Evolutionary conservation across 352 stramenopile species (phyloP), one percentile per base, ranked within the genome.

Genomic region (Pythium phragmiticola): DNA sequence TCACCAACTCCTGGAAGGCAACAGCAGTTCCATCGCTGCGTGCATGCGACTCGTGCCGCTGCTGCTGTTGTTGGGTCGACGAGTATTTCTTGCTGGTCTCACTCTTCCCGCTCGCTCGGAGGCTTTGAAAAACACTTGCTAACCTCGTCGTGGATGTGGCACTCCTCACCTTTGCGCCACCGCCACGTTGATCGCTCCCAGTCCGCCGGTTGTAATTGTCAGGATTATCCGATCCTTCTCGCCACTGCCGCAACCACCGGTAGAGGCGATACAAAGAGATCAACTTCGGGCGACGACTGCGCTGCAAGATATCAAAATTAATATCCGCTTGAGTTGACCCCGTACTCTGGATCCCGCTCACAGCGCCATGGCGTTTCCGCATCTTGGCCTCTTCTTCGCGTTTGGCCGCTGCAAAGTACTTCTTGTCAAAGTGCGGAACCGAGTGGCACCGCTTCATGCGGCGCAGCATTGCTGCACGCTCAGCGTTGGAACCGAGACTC

Each of bases 271-370:
- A 77, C 0, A 88, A 60, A 0, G 67, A 53, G 0, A 75, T 77
- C 30, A 84, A 78, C 19, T 88, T 73, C 0, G 76, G 78, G 0
- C 74, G 73, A 33, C 84, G 73, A 21, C 66, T 85, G 0, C 71
- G 68, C 47, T 89, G 77, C 4, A 90, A 61, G 3, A 84, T 74
- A 43, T 90, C 78, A 45, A 87, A 90, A 36, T 84, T 74, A 21
- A 90, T 77, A 4, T 69, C 74, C 5, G 52, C 37, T 4, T 59
- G 42, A 0, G 63, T 57, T 0, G 70, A 63, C n/a, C 76, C 49
- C 2, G 63, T 64, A n/a, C 62, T 70, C 53, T 77, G 68, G 16
- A 78, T 75, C 0, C 65, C 69, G 2, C 41, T 60, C 7, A 62
- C 36, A 2, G 52, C 53, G 17, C 60, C 60, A 13, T 56, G 58